Percentiles rank a stretch among this genome's conserved stretches.
phyloP scores from a whole-genome alignment of 176 grass and related monocot species.

The Juncus inflexus region DNA sequence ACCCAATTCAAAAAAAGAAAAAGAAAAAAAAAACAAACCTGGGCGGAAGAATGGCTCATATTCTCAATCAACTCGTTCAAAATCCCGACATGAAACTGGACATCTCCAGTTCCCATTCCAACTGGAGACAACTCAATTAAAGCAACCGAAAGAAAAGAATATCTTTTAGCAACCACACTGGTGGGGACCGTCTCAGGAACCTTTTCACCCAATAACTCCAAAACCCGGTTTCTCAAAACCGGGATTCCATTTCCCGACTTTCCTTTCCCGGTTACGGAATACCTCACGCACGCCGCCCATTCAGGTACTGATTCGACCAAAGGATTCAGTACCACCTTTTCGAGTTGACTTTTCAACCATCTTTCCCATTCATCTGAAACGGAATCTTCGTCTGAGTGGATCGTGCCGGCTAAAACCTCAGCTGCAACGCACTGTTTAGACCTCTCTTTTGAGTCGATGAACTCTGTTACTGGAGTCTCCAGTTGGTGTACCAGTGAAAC shows the following conservation, averaged over 20 bases:
- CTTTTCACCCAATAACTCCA: conserved; percentile 60
- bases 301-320: conserved; percentile 92
- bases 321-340: conserved; percentile 68
- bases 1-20: no score
- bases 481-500: conserved; percentile 51
- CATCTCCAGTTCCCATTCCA: conserved; percentile 59
- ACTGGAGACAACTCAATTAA: conserved; percentile 82
- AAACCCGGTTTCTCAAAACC: conserved; percentile 70
- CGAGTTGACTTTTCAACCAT: conserved; percentile 67
- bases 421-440: conserved; percentile 94
- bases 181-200: conserved; percentile 60
- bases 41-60: conserved; percentile 83
- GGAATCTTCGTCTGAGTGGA: conserved; percentile 76
- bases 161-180: conserved; percentile 85
- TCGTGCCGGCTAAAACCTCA: conserved; percentile 87
- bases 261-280: conserved; percentile 92
- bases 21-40: conserved; percentile 38
- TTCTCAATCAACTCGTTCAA: conserved; percentile 80
- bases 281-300: conserved; percentile 92
- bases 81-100: conserved; percentile 66
- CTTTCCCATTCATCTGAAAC: conserved; percentile 47
- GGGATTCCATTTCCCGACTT: conserved; percentile 64
- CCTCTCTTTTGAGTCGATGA: conserved; percentile 87
- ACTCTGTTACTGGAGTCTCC: conserved; percentile 56
- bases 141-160: conserved; percentile 82